Base-by-base conservation (phyloP, 768 basidiomycete genomes). In the Asterophora parasitica region DNA sequence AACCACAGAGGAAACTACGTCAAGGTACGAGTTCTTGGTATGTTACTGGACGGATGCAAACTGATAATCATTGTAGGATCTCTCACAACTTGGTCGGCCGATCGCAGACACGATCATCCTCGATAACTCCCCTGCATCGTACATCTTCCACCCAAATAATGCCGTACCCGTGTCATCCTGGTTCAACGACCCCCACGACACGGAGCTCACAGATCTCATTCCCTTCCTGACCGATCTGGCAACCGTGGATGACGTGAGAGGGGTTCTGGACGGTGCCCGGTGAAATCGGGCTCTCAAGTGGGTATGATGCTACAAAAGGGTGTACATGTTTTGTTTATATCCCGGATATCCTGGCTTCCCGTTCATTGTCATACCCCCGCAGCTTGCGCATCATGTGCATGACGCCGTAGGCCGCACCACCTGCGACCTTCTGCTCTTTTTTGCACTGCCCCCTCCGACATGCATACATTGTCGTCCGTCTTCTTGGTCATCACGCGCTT, bases 111-210 rank as follows among this genome's bases (percentile, higher is more conserved):
- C 87, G 51, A 97, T 98, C 62, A 99, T 99, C 69, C 80, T 99
- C 58, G 96, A 98, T 71, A 99, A 98, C 66, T 98, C 95, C 20
- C 96, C 96, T 12, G 96, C 96, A 10, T 96, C 92, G 10, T 99
- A 98, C 68, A 95, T 98, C 51, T 99, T 99, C 78, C 95, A 99
- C 63, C 93, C 93, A 12, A 94, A 96, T 72, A 98, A 98, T 64
- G 96, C 96, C 32, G 95, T 98, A 4, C 96, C 96, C 10, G 94
- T 99, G 51, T 97, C 95, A 35, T 93, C 91, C 48, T 99, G 96
- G 96, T 99, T 99, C 74, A 98, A 97, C 66, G 93, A 93, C 68
- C 94, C 94, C 8, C 95, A 97, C 60, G 95, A 98, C 63, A 95
- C 94, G 39, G 95, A 98, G 65, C 77, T 99, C 54, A 96, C 91